These are phyloP conservation scores for Lentinula lateritia DNA, from an alignment of 768 basidiomycete genomes.

Conservation along the genomic window DNA sequence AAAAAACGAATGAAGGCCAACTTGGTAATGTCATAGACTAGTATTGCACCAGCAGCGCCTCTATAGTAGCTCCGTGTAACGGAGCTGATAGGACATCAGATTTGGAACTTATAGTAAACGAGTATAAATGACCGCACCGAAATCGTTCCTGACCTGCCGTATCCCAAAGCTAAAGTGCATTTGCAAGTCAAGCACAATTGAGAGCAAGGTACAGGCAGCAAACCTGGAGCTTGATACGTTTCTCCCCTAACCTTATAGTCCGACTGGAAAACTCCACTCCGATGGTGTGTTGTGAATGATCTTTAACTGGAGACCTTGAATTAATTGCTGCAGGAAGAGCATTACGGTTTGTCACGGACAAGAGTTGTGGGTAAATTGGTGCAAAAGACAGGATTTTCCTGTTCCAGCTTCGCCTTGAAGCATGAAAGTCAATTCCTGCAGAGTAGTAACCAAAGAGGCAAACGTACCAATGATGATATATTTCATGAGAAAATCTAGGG, in stretches of 20 bases:
- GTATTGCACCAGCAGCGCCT: conserved; percentile 85
- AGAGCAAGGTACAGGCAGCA: conserved; percentile 15
- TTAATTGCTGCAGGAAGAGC: conserved; percentile 3
- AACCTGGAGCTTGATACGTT: conserved; percentile 93
- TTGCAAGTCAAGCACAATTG: conserved; percentile 12
- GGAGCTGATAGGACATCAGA: conserved; percentile 41
- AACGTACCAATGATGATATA: conserved; percentile 88
- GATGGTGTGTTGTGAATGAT: conserved; percentile 96
- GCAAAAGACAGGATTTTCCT: conserved; percentile 94
- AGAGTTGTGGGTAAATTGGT: conserved; percentile 93
- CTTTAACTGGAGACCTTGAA: conserved; percentile 66
- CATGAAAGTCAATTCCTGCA: conserved; percentile 4
- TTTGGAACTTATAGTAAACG: neutral
- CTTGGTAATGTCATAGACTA: conserved; percentile 94
- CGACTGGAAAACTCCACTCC: conserved; percentile 97
- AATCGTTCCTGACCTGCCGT: conserved; percentile 97
- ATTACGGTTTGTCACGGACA: conserved; percentile 49
- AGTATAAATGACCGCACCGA: conserved; percentile 40
- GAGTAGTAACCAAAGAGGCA: conserved; percentile 6
- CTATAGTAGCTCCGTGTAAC: conserved; percentile 96
- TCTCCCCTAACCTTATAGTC: conserved; percentile 89
- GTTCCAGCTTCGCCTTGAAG: conserved; percentile 87
- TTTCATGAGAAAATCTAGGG: conserved; percentile 94
- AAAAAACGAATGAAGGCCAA: conserved; percentile 23
- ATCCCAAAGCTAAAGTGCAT: conserved; percentile 77